Conservation (phyloP, 371 early-diverging fungal genomes). For the Capillidium heterosporum region DNA sequence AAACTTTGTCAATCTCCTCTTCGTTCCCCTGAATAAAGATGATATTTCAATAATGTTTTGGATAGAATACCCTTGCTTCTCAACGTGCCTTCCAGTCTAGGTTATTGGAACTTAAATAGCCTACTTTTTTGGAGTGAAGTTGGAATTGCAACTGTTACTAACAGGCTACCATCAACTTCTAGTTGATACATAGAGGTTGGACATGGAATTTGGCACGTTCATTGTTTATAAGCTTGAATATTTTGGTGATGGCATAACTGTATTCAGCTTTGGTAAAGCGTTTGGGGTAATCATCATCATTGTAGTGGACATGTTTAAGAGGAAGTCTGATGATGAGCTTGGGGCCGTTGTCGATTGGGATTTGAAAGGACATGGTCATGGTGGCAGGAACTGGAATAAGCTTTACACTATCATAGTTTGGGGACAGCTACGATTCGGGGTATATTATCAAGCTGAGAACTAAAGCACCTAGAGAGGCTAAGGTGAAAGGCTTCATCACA, state of each 20-base stretch:
- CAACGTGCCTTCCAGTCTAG: slow-evolving; percentile 6
- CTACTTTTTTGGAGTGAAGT: slow-evolving; percentile 11
- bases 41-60: slow-evolving; percentile 17
- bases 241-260: background rate
- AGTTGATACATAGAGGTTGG: background rate
- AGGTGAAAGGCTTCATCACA: too few relatives aligned
- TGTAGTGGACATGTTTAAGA: too few relatives aligned
- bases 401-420: too few relatives aligned
- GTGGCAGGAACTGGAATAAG: too few relatives aligned
- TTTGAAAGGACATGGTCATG: too few relatives aligned
- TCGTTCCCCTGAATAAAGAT: slow-evolving; percentile 14
- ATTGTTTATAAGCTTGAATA: background rate
- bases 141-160: slow-evolving; percentile 14
- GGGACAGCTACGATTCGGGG: too few relatives aligned
- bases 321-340: too few relatives aligned
- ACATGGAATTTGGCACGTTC: background rate
- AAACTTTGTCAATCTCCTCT: slow-evolving; percentile 1
- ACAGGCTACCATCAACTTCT: slow-evolving; percentile 9
- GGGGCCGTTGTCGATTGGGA: too few relatives aligned
- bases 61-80: slow-evolving; percentile 7
- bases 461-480: too few relatives aligned
- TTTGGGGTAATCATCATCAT: too few relatives aligned
- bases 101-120: slow-evolving; percentile 13
- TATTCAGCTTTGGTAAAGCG: too few relatives aligned
- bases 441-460: too few relatives aligned